Base-by-base conservation (phyloP, 495 filamentous ascomycete genomes). In the Penicillium pancosmium region DNA sequence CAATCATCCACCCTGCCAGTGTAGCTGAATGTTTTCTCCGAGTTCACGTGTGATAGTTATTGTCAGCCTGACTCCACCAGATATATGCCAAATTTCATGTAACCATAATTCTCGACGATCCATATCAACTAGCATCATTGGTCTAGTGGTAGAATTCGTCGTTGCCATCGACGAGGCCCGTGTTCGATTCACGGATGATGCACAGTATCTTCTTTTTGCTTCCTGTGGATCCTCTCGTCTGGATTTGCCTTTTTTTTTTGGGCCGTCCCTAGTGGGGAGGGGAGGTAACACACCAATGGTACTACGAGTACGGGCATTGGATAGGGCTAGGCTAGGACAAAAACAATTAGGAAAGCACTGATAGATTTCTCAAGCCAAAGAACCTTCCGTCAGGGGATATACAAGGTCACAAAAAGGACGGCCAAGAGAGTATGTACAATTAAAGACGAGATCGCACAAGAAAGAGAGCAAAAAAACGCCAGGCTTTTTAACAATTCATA, bases 81-180 rank as follows among this genome's bases (percentile, higher is more conserved):
- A n/a, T 38, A 12, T 10, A 12, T 19, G 16, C 41, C 0, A 27
- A 48, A 0, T 15, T 23, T 25, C 21, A 48, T 48, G 11, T 48
- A 25, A 9, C 21, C 18, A 31, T 5, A 48, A 23, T 12, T 27
- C 8, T n/a, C 27, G 10, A 31, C 59, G 31, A 0, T 50, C 18
- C 15, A 21, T 51, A 61, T 50, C 18, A 57, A 70, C 54, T 61
- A 73, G 78, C 78, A 78, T 79, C 75, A 78, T 78, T 81, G 78
- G 78, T 81, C 77, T 81, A 81, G 78, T 81, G 79, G 79, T 82
- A 82, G 77, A 82, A 82, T 82, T 80, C 79, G 70, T 82, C 79
- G 79, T 80, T 82, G 78, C 79, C 78, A 82, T 82, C 79, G 79
- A 82, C 70, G 79, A 80, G 79, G 76, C 79, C 78, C 78, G 79